phyloP scores from a whole-genome alignment of 805 yeast genomes.

The Saccharomyces eubayanus region DNA sequence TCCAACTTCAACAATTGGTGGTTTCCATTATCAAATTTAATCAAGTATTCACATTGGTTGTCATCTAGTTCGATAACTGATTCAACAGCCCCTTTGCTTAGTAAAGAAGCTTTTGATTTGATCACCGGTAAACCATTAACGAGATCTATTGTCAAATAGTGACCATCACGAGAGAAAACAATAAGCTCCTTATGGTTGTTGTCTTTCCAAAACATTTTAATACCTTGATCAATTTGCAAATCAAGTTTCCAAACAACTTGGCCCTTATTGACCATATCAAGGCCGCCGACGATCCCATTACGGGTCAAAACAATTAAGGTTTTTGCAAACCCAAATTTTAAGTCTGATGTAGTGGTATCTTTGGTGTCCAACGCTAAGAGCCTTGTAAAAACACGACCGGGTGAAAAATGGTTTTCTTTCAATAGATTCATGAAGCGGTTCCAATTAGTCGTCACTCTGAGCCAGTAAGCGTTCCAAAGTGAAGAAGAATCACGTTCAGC shows the following conservation, averaged over 20 bases:
- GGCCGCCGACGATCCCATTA: conserved; percentile 36
- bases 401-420: conserved; percentile 13
- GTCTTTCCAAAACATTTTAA: conserved; percentile 19
- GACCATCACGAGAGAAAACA: conserved; percentile 28
- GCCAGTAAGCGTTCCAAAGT: conserved; percentile 21
- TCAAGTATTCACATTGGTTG: conserved; percentile 9
- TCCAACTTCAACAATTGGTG: background rate
- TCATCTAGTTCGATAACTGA: conserved; percentile 1
- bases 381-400: conserved; percentile 16
- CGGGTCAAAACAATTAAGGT: conserved; percentile 35
- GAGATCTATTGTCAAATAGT: conserved; percentile 12
- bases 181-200: conserved; percentile 12
- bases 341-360: conserved; percentile 9
- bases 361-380: conserved; percentile 9
- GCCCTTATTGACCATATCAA: conserved; percentile 36
- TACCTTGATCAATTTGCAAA: conserved; percentile 13
- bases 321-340: conserved; percentile 42
- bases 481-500: background rate
- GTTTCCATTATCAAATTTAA: conserved; percentile 10
- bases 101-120: background rate
- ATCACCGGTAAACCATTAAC: background rate
- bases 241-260: conserved; percentile 34
- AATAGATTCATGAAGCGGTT: conserved; percentile 13
- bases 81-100: background rate
- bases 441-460: conserved; percentile 20